A percentile compares a stretch with the other conserved stretches of the same genome.
Conservation (phyloP, 352 stramenopile genomes). For the Pythium aquatile region DNA sequence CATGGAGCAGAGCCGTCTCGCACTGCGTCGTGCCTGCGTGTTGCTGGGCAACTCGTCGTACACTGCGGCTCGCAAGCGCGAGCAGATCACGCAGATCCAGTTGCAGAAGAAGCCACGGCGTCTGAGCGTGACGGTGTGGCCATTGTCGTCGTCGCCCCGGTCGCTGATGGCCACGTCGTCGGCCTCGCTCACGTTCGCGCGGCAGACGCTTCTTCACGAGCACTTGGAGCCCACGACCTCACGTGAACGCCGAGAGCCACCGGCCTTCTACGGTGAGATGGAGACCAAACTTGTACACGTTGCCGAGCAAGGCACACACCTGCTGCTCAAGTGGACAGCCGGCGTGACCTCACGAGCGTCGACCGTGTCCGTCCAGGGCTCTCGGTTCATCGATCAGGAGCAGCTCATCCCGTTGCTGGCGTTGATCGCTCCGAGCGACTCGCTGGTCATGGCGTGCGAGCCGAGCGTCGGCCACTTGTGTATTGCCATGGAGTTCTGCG, state of each 20-base stretch:
- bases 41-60: slow-evolving; percentile 51
- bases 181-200: slow-evolving; percentile 42
- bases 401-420: slow-evolving; percentile 51
- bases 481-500: slow-evolving; percentile 61
- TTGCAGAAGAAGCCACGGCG: slow-evolving; percentile 30
- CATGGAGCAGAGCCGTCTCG: slow-evolving; percentile 63
- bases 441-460: slow-evolving; percentile 44
- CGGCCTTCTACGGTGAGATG: slow-evolving; percentile 43
- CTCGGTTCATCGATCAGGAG: slow-evolving; percentile 56
- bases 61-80: slow-evolving; percentile 16
- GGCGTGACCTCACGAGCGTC: slow-evolving; percentile 34
- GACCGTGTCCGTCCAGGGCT: slow-evolving; percentile 46
- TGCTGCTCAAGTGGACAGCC: slow-evolving; percentile 59
- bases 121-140: slow-evolving; percentile 28
- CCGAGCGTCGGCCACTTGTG: slow-evolving; percentile 55
- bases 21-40: slow-evolving; percentile 52
- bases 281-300: slow-evolving; percentile 47
- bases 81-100: slow-evolving; percentile 26
- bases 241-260: slow-evolving; percentile 37
- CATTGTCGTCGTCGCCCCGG: slow-evolving; percentile 32
- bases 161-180: slow-evolving; percentile 38
- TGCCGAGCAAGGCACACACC: slow-evolving; percentile 38
- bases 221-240: slow-evolving; percentile 43
- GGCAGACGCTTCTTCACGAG: slow-evolving; percentile 62
- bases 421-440: slow-evolving; percentile 44